phyloP scores from a whole-genome alignment of 345 rosid species.

The Draba incana region DNA sequence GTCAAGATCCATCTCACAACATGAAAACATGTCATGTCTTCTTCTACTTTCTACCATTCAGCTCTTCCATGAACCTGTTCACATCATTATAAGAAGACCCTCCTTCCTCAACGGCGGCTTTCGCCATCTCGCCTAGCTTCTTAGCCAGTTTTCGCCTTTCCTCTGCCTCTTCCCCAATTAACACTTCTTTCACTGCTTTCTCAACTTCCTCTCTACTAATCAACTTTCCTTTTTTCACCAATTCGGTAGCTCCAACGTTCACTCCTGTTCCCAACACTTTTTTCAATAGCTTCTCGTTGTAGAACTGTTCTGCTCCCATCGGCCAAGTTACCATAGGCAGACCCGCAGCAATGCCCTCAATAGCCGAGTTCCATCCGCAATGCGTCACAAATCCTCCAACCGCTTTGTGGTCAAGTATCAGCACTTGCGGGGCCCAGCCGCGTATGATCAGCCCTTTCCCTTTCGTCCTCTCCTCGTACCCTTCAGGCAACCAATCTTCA shows the following conservation, averaged over 20 bases:
- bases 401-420: constrained; percentile 60
- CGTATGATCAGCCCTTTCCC: constrained; percentile 52
- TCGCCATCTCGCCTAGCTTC: constrained; percentile 38
- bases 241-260: constrained; percentile 43
- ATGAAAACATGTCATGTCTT: background rate
- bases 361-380: constrained; percentile 64
- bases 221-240: constrained; percentile 37
- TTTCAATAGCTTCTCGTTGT: constrained; percentile 57
- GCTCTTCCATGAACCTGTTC: constrained; percentile 33
- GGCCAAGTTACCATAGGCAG: constrained; percentile 67
- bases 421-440: constrained; percentile 68
- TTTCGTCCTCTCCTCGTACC: constrained; percentile 46
- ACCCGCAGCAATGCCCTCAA: constrained; percentile 55
- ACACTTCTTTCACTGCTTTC: constrained; percentile 44
- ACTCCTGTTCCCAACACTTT: constrained; percentile 48
- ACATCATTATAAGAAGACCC: constrained; percentile 46
- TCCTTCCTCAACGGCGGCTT: constrained; percentile 41
- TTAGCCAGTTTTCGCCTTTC: constrained; percentile 36
- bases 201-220: constrained; percentile 47
- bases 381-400: constrained; percentile 63
- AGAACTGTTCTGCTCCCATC: constrained; percentile 49
- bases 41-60: constrained; percentile 24
- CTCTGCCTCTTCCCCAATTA: constrained; percentile 41
- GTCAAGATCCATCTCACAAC: constrained; percentile 23
- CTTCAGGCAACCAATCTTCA: constrained; percentile 48